phyloP scores from a whole-genome alignment of 1,284 basidiomycete genomes.

The Ustilago tritici region DNA sequence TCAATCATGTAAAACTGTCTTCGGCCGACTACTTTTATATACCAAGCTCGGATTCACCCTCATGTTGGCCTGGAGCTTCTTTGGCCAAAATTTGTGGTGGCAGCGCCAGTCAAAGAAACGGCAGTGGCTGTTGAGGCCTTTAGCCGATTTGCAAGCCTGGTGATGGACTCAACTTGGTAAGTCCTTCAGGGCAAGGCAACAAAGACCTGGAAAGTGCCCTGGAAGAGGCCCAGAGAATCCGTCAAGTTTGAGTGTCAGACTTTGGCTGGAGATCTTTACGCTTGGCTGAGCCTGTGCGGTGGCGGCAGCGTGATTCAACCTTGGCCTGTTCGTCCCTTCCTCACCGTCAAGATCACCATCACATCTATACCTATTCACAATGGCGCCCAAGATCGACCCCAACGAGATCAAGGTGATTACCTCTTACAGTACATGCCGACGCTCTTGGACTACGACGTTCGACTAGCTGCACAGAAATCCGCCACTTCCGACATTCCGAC shows the following conservation, averaged over 20 bases:
- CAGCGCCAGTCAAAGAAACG: too few relatives aligned
- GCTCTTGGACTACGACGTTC: slow-evolving; percentile 8
- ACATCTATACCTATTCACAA: slow-evolving; percentile 52
- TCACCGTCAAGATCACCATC: slow-evolving; percentile 50
- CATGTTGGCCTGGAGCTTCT: neutral
- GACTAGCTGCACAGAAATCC: slow-evolving; percentile 27
- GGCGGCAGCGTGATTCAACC: slow-evolving; percentile 13
- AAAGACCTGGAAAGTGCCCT: neutral
- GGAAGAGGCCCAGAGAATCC: neutral
- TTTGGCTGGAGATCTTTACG: neutral
- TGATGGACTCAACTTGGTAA: neutral
- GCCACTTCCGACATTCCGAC: slow-evolving; percentile 5
- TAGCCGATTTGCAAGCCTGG: neutral
- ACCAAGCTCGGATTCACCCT: neutral
- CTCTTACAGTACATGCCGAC: neutral
- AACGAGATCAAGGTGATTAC: slow-evolving; percentile 81
- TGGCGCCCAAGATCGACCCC: slow-evolving; percentile 76
- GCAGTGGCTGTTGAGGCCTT: neutral
- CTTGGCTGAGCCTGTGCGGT: neutral
- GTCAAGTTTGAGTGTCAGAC: neutral
- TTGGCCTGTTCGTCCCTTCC: slow-evolving; percentile 10
- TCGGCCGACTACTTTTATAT: neutral
- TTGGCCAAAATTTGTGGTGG: neutral
- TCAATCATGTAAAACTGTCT: neutral
- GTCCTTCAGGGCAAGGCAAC: too few relatives aligned